Percentiles rank a stretch among this genome's conserved stretches.
phyloP scores from a whole-genome alignment of 1,139 yeast genomes.

The Blastobotrys aristatus region DNA sequence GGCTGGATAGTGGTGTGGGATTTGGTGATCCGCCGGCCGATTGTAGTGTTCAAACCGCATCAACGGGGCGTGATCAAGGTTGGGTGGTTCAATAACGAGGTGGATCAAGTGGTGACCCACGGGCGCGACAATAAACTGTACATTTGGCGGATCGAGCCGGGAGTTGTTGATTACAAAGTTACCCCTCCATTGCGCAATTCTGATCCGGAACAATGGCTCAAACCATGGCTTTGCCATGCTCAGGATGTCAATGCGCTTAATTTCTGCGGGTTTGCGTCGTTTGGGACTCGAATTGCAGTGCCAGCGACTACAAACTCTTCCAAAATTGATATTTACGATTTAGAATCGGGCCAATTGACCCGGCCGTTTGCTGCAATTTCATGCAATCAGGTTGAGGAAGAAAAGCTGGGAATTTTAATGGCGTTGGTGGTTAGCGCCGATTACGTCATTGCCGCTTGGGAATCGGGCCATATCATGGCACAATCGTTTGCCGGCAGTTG shows the following conservation, averaged over 20 bases:
- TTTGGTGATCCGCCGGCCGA: conserved; percentile 34
- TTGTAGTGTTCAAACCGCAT: conserved; percentile 36
- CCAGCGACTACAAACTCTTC: conserved; percentile 38
- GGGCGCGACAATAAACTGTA: conserved; percentile 37
- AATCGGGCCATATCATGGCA: conserved; percentile 36
- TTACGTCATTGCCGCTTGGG: conserved; percentile 36
- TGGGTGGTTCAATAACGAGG: conserved; percentile 21
- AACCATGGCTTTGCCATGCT: conserved; percentile 34
- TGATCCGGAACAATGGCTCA: conserved; percentile 21
- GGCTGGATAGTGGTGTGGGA: conserved; percentile 40
- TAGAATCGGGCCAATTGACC: conserved; percentile 14
- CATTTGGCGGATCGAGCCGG: conserved; percentile 23
- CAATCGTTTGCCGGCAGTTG: conserved; percentile 14
- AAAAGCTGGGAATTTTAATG: conserved; percentile 38
- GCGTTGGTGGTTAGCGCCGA: conserved; percentile 28
- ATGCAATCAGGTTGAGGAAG: conserved; percentile 3
- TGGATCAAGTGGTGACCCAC: conserved; percentile 32
- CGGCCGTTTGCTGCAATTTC: conserved; percentile 13
- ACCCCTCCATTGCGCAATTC: conserved; percentile 19
- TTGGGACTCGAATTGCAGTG: conserved; percentile 25
- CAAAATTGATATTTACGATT: conserved; percentile 33
- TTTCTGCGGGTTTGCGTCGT: conserved; percentile 35
- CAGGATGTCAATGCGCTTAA: conserved; percentile 39
- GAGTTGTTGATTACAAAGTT: conserved; percentile 13
- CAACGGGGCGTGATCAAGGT: conserved; percentile 30